phyloP scores from a whole-genome alignment of 257 asterid genomes.

The Nyctanthes arbortristis region DNA sequence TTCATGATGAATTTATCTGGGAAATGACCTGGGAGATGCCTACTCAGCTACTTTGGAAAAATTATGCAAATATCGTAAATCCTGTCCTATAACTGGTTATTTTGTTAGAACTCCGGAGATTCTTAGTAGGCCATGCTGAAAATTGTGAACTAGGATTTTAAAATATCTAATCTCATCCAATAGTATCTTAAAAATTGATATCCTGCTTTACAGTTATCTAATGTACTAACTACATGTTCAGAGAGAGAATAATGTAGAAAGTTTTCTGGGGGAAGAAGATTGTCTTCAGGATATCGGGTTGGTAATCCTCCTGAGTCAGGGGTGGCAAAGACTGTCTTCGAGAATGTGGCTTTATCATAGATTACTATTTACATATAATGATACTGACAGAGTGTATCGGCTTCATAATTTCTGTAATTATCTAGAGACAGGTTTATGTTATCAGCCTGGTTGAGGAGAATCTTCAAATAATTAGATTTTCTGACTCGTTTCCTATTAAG shows the following conservation, averaged over 20 bases:
- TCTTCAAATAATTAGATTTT: neutral
- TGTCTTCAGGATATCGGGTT: neutral
- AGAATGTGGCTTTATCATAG: neutral
- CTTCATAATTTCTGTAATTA: neutral
- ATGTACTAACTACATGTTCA: neutral
- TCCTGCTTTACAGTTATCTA: neutral
- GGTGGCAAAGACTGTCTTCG: neutral
- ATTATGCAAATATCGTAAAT: neutral
- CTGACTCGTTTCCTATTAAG: neutral
- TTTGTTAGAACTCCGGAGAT: neutral
- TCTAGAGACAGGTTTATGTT: neutral
- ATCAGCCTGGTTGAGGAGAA: neutral
- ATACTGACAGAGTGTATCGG: neutral
- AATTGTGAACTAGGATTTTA: neutral
- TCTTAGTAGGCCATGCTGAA: neutral
- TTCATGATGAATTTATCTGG: neutral
- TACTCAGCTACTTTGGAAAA: slow-evolving; percentile 1
- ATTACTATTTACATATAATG: neutral
- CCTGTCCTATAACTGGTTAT: neutral
- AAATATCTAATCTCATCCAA: neutral
- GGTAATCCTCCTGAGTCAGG: neutral
- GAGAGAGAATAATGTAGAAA: neutral
- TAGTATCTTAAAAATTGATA: neutral
- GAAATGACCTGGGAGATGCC: slow-evolving; percentile 4
- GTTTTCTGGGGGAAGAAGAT: neutral